Conservation (phyloP, 208 protist genomes). For the Crithidia thermophila region DNA sequence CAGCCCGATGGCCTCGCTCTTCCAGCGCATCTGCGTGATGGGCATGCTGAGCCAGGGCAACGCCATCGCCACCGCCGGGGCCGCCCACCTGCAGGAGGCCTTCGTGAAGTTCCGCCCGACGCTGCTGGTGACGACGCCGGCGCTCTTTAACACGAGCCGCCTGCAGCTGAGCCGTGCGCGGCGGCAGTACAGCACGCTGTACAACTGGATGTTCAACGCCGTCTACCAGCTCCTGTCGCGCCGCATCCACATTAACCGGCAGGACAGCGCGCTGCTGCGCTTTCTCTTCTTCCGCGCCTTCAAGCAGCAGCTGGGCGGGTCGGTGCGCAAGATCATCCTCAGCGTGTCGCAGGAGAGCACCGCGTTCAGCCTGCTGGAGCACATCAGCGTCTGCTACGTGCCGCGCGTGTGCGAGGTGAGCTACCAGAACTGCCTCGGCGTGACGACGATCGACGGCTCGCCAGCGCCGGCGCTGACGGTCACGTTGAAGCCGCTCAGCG, state of each 20-base stretch:
- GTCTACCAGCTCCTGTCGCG: conserved; percentile 71
- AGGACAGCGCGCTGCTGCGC: conserved; percentile 74
- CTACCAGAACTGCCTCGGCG: conserved; percentile 71
- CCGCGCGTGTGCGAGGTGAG: conserved; percentile 81
- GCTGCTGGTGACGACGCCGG: conserved; percentile 65
- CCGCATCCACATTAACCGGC: conserved; percentile 77
- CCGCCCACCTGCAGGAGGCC: conserved; percentile 46
- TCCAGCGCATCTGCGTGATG: conserved; percentile 75
- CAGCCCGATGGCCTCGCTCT: conserved; percentile 68
- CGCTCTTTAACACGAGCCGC: conserved; percentile 75
- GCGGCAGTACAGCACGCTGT: conserved; percentile 56
- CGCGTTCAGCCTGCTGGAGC: conserved; percentile 69
- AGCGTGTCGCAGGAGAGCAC: conserved; percentile 73
- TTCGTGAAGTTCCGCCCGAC: conserved; percentile 74
- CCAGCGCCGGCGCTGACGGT: conserved; percentile 63
- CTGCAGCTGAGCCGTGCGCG: conserved; percentile 65
- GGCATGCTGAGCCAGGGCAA: conserved; percentile 76
- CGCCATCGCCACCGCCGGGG: conserved; percentile 56
- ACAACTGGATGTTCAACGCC: conserved; percentile 73
- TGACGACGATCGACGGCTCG: conserved; percentile 77
- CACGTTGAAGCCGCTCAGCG: conserved; percentile 42
- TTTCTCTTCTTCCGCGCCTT: conserved; percentile 81
- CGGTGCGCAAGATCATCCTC: conserved; percentile 73
- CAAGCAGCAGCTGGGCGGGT: conserved; percentile 69
- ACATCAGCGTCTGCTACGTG: conserved; percentile 84